Percentiles rank a stretch among this genome's conserved stretches.
Evolutionary conservation across 2,329 filamentous ascomycete species (phyloP).

Genomic region (Pestalotiopsis sp.): DNA sequence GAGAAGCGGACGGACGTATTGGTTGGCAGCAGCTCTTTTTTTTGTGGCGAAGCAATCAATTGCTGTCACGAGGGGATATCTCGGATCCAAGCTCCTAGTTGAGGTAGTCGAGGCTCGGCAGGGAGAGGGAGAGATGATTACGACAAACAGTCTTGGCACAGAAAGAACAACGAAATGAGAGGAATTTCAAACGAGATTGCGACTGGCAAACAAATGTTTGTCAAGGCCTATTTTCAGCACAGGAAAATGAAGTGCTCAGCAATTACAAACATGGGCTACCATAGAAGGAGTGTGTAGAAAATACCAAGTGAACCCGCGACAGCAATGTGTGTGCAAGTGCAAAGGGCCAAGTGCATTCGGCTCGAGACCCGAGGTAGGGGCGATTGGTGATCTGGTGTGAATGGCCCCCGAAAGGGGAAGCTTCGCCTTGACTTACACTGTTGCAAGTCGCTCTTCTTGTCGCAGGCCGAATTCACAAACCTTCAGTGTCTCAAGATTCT

Average conservation of each 20-base stretch:
- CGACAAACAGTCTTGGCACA: background rate
- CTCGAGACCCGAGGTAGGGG: background rate
- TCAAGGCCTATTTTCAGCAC: background rate
- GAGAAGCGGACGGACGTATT: too few relatives aligned
- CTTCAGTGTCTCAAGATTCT: constrained; percentile 12
- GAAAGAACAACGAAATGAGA: background rate
- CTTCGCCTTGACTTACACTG: constrained; percentile 2
- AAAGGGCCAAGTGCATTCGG: background rate
- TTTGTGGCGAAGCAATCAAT: constrained; percentile 7
- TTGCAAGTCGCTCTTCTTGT: background rate
- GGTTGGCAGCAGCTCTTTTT: background rate
- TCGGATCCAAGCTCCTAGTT: background rate
- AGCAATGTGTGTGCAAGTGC: background rate
- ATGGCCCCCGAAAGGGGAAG: background rate
- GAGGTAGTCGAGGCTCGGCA: constrained; percentile 1
- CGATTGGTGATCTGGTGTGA: background rate
- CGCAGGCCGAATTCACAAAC: constrained; percentile 6
- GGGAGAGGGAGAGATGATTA: background rate
- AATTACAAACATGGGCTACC: background rate
- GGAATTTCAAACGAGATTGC: background rate
- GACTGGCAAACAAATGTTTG: background rate
- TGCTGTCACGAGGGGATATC: constrained; percentile 11
- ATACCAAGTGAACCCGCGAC: too few relatives aligned
- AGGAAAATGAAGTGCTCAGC: background rate
- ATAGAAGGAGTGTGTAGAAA: background rate